These are phyloP conservation scores for Taphrina sp. DNA, from an alignment of 1,139 yeast genomes.

Conservation along the genomic window DNA sequence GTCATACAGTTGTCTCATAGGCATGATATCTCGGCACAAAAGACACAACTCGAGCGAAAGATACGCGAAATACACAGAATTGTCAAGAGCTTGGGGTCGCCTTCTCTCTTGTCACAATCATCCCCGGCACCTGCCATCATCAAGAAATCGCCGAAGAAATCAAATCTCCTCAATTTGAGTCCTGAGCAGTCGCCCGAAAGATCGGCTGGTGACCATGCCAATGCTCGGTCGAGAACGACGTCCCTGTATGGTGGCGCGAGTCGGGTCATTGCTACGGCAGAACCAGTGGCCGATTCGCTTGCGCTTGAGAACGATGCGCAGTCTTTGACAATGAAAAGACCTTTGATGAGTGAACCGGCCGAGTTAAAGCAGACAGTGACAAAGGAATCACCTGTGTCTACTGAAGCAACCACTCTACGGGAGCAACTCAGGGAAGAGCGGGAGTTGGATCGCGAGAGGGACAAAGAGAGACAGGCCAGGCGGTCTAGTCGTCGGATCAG, in stretches of 20 bases:
- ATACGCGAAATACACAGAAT: constrained; percentile 9
- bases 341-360: no score
- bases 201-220: not conserved
- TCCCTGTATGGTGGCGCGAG: constrained; percentile 4
- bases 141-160: constrained; percentile 24
- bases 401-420: no score
- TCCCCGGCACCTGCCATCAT: constrained; percentile 10
- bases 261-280: not conserved
- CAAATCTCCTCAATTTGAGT: constrained; percentile 8
- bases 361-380: no score
- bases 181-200: constrained; percentile 22
- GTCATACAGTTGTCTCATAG: constrained; percentile 16
- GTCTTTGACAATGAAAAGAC: no score
- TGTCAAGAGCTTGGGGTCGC: constrained; percentile 1
- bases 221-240: constrained; percentile 1
- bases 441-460: constrained; percentile 12
- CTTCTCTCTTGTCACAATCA: not conserved
- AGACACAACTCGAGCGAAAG: constrained; percentile 12
- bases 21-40: constrained; percentile 10
- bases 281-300: no score
- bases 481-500: constrained; percentile 20
- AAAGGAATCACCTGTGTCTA: no score
- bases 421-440: no score
- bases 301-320: no score
- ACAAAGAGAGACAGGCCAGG: constrained; percentile 14